phyloP scores from a whole-genome alignment of 1,284 basidiomycete genomes.

The Ceratobasidium sp. region DNA sequence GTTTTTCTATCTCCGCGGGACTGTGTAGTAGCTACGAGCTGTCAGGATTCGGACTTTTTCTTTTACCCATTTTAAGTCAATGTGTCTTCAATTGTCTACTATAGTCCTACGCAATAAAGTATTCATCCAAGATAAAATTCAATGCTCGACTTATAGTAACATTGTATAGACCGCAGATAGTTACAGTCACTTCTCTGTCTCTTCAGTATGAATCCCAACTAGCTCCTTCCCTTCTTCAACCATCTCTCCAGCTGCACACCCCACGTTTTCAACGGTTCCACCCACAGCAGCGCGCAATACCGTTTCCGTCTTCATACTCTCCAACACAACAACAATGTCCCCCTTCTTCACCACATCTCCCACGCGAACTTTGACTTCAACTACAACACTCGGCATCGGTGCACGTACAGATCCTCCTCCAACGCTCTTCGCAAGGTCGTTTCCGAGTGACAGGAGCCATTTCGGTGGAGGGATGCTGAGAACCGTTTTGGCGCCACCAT shows the following conservation, averaged over 20 bases:
- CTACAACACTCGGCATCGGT: conserved; percentile 90
- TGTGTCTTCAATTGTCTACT: neutral
- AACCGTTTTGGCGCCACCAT: conserved; percentile 64
- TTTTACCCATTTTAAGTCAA: neutral
- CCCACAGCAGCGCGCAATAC: conserved; percentile 75
- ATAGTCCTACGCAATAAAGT: no score
- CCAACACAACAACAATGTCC: conserved; percentile 82
- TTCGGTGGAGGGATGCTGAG: conserved; percentile 70
- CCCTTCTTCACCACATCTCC: conserved; percentile 85
- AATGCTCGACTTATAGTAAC: no score
- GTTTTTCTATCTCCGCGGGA: no score
- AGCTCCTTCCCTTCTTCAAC: conserved; percentile 86
- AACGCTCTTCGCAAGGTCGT: conserved; percentile 64
- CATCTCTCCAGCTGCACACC: conserved; percentile 85
- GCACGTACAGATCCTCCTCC: conserved; percentile 59
- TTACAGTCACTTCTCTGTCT: neutral
- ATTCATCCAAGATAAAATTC: no score
- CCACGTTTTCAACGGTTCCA: conserved; percentile 76
- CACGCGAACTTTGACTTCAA: conserved; percentile 80
- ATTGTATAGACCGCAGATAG: no score
- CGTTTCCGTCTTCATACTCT: conserved; percentile 98
- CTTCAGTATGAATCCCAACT: conserved; percentile 55
- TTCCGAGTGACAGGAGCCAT: conserved; percentile 72
- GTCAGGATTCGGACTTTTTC: neutral
- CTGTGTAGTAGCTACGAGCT: no score